Conservation (phyloP, 768 basidiomycete genomes). For the Mycena chlorophos region DNA sequence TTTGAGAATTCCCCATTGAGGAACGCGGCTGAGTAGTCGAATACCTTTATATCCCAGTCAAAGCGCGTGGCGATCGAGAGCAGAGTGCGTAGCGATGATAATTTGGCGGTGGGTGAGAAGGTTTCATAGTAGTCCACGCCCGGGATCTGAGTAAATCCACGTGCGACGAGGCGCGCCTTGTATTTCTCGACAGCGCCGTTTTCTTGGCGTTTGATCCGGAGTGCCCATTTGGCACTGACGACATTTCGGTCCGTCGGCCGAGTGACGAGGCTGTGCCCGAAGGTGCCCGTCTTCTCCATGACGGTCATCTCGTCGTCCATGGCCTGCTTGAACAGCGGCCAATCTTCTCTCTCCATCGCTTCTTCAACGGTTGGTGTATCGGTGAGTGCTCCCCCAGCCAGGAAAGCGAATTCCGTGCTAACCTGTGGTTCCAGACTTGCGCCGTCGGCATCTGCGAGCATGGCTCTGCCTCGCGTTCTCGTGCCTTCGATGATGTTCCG, state of each 20-base stretch:
- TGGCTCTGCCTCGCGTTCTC: slow-evolving; percentile 2
- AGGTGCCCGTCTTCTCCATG: slow-evolving; percentile 4
- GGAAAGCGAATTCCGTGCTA: not conserved
- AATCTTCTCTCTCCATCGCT: slow-evolving; percentile 3
- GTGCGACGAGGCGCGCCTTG: slow-evolving; percentile 27
- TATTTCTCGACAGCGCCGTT: slow-evolving; percentile 32
- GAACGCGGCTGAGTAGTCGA: slow-evolving; percentile 17
- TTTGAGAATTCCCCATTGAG: slow-evolving; percentile 17
- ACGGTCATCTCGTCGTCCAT: slow-evolving; percentile 4
- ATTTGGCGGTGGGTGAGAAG: slow-evolving; percentile 10
- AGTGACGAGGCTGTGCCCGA: slow-evolving; percentile 18
- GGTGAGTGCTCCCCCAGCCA: not conserved
- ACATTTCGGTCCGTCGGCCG: slow-evolving; percentile 22
- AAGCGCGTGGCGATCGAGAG: slow-evolving; percentile 5
- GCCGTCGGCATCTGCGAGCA: not conserved
- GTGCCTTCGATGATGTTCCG: slow-evolving; percentile 9
- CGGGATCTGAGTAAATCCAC: slow-evolving; percentile 4
- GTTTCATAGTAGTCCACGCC: slow-evolving; percentile 32
- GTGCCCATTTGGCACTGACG: slow-evolving; percentile 30
- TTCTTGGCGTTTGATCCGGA: slow-evolving; percentile 34
- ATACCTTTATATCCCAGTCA: slow-evolving; percentile 23
- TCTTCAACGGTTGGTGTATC: slow-evolving; percentile 5
- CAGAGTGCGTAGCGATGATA: slow-evolving; percentile 9
- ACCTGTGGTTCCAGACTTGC: not conserved
- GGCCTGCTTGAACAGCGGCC: slow-evolving; percentile 6